Evolutionary conservation across 2,329 filamentous ascomycete species (phyloP), one percentile per base, ranked within the genome.

Genomic region (Pestalotiopsis sp.): DNA sequence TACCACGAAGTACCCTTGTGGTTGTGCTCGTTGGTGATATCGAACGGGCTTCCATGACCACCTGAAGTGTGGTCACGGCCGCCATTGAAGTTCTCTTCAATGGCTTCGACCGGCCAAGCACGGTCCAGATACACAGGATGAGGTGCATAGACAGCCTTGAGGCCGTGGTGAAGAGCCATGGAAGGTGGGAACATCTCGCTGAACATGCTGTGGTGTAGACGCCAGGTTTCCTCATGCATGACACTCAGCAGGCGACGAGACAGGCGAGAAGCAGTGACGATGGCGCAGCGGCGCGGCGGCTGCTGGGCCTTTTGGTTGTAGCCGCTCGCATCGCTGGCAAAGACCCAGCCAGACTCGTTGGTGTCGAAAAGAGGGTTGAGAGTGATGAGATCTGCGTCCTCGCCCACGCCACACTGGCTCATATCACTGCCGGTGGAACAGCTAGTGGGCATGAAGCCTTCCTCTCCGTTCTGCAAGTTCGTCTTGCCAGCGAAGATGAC

Each of bases 1-100:
- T 95, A 97, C 92, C 93, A 97, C 59, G 87, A 94, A 58, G 91
- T 91, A 14, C 93, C 93, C 74, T 89, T 88, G 82, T 95, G 94
- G 79, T 95, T 95, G 78, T 94, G 92, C 80, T 97, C 93, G 66
- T 93, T 90, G 72, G 88, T 86, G 23, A 86, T 75, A 68, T 91
- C 89, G 73, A 92, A 94, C 6, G 92, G 86, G 52, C 89, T 91
- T 45, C 91, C 90, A 38, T 84, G 82, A 1, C 91, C 88, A 7
- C 90, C 88, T 0, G 90, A 86, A 1, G 87, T 90, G 70, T 90
- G 89, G 73, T 91, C 88, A n/a, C 87, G 83, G 27, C 92, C 91
- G 36, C 88, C 90, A 76, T 97, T 97, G 84, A 97, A 95, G 9
- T 92, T 88, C n/a, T 84, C 84, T 71, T 94, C 92, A 3, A 93